Evolutionary conservation across 306 rosid genomes (phyloP), one percentile per base, ranked within the genome.

Genomic region (Trifolium fragiferum): DNA sequence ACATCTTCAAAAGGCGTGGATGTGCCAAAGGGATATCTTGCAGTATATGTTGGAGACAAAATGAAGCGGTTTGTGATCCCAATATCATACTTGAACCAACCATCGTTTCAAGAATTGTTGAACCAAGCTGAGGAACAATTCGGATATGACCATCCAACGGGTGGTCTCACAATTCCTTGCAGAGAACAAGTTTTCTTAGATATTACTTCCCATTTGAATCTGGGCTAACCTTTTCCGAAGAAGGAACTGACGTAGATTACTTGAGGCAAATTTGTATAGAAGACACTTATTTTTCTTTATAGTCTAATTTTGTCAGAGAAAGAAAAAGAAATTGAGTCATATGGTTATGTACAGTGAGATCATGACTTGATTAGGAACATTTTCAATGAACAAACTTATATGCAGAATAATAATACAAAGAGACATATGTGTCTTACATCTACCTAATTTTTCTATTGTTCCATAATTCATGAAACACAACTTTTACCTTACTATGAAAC

Each of bases 101-200:
- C 84, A 54, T 68, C 77, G 32, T 87, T 87, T 43, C 86, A 78
- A 53, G 75, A 80, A 2, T 53, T 76, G 25, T 38, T 84, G 49
- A 74, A 30, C 16, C 55, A 77, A 44, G 85, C 81, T 1, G 78
- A 76, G 66, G 73, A 86, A 72, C 82, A 83, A 60, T 83, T 83
- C 44, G 81, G 87, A 72, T 86, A 80, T 72, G 82, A 81, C 53
- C 90, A 86, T 83, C 84, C 86, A 18, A 75, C 20, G 47, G 90
- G 90, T 0, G 86, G 87, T 27, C 85, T 86, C 68, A 75, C 87
- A 8, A 83, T 83, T 75, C 84, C 86, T 62, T 86, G 82, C 64
- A 59, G 63, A 5, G 82, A 83, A 67, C 60, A 60, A 14, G 51
- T 18, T 27, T 80, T 74, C 76, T 70, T 47, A 2, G 37, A 76